Percentiles rank a stretch among this genome's conserved stretches.
Evolutionary conservation across 2,329 filamentous ascomycete species (phyloP).

Genomic region (Conoideocrella luteorostrata): DNA sequence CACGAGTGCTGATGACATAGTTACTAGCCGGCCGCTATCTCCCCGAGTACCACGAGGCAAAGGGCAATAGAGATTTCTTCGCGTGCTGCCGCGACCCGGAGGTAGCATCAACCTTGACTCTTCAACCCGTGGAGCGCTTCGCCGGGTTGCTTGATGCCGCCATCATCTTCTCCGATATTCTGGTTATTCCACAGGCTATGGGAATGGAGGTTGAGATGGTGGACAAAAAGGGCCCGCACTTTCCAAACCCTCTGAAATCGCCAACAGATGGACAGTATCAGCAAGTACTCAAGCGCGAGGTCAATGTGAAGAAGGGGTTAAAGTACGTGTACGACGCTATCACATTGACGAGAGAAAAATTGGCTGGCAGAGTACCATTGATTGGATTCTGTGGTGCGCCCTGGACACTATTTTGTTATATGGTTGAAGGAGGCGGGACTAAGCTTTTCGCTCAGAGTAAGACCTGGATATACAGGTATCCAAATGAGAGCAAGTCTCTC

Average conservation of each 20-base stretch:
- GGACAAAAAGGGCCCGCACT: constrained; percentile 93
- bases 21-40: constrained; percentile 83
- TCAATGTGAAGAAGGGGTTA: constrained; percentile 79
- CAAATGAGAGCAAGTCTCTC: constrained; percentile 70
- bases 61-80: constrained; percentile 89
- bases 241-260: constrained; percentile 73
- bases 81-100: constrained; percentile 92
- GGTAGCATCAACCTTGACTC: constrained; percentile 84
- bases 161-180: constrained; percentile 98
- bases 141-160: constrained; percentile 87
- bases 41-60: constrained; percentile 94
- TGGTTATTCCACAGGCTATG: constrained; percentile 96
- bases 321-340: constrained; percentile 96
- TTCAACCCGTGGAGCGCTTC: constrained; percentile 91
- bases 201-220: constrained; percentile 99
- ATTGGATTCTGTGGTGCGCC: constrained; percentile 96
- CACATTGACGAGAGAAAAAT: constrained; percentile 80
- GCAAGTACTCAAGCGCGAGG: constrained; percentile 65
- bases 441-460: constrained; percentile 93
- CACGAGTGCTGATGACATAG: neutral
- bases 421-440: constrained; percentile 95
- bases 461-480: constrained; percentile 92
- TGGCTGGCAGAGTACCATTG: constrained; percentile 80
- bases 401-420: constrained; percentile 96
- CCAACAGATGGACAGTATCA: constrained; percentile 80